These are phyloP conservation scores for Gracilaria caudata DNA, from an alignment of 23 red algal species.

Conservation along the genomic window DNA sequence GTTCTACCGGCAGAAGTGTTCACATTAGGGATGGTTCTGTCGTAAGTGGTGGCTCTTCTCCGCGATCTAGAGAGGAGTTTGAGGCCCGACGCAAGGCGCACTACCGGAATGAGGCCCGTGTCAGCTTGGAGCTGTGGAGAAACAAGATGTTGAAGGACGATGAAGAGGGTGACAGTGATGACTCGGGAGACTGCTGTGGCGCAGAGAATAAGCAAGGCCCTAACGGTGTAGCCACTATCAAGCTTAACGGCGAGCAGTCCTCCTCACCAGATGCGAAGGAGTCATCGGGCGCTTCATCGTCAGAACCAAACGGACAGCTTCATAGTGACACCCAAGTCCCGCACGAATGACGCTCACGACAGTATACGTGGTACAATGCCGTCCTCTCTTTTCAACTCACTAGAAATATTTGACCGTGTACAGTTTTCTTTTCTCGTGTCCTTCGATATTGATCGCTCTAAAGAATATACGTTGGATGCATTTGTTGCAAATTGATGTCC, in stretches of 20 bases:
- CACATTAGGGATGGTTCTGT: constrained; percentile 34
- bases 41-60: constrained; percentile 28
- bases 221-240: not conserved
- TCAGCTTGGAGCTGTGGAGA: constrained; percentile 17
- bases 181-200: constrained; percentile 1
- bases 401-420: not conserved
- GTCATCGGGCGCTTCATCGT: not conserved
- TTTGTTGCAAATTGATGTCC: not conserved
- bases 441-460: not conserved
- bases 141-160: constrained; percentile 20
- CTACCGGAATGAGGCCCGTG: constrained; percentile 57
- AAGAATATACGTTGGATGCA: not conserved
- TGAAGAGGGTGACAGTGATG: constrained; percentile 18
- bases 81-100: constrained; percentile 49
- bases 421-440: constrained; percentile 14
- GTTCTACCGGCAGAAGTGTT: constrained; percentile 32
- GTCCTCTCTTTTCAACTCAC: not conserved
- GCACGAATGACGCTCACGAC: not conserved
- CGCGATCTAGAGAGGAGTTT: constrained; percentile 40
- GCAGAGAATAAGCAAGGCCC: not conserved
- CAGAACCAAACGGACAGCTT: constrained; percentile 4
- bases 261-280: not conserved
- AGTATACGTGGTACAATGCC: not conserved
- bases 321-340: not conserved
- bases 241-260: not conserved